phyloP scores from a whole-genome alignment of 2,329 filamentous ascomycete species.

The Tolypocladium ovalisporum region DNA sequence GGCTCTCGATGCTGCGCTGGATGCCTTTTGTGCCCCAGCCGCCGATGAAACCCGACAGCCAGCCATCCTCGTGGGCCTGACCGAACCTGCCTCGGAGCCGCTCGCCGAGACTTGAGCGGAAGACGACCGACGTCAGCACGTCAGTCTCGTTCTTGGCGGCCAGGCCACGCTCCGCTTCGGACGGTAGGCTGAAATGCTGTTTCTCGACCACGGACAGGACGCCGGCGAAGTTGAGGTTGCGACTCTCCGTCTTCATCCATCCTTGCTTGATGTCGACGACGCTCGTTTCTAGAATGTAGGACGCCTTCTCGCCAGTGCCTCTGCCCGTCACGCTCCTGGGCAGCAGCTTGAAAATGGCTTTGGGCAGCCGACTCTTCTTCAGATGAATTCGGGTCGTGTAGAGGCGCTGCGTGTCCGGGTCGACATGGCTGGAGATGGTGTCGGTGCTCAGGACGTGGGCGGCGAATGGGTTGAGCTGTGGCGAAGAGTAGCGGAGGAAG shows the following conservation, averaged over 20 bases:
- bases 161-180: constrained; percentile 12
- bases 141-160: constrained; percentile 38
- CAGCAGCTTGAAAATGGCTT: constrained; percentile 64
- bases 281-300: constrained; percentile 71
- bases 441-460: constrained; percentile 76
- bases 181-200: constrained; percentile 50
- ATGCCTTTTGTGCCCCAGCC: constrained; percentile 60
- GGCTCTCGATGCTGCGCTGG: constrained; percentile 67
- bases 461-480: constrained; percentile 64
- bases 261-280: constrained; percentile 70
- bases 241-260: constrained; percentile 73
- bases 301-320: constrained; percentile 51
- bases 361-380: constrained; percentile 69
- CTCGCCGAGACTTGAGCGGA: constrained; percentile 62
- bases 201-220: constrained; percentile 69
- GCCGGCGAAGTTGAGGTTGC: constrained; percentile 73
- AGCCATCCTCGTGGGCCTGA: constrained; percentile 33
- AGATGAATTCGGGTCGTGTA: constrained; percentile 71
- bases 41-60: constrained; percentile 41
- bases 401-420: constrained; percentile 61
- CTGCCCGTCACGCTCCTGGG: constrained; percentile 60
- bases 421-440: constrained; percentile 64
- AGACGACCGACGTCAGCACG: constrained; percentile 63
- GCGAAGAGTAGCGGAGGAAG: constrained; percentile 73
- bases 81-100: constrained; percentile 46